Base-by-base conservation (phyloP, 2,329 filamentous ascomycete genomes). In the Paecilomyces niveus region DNA sequence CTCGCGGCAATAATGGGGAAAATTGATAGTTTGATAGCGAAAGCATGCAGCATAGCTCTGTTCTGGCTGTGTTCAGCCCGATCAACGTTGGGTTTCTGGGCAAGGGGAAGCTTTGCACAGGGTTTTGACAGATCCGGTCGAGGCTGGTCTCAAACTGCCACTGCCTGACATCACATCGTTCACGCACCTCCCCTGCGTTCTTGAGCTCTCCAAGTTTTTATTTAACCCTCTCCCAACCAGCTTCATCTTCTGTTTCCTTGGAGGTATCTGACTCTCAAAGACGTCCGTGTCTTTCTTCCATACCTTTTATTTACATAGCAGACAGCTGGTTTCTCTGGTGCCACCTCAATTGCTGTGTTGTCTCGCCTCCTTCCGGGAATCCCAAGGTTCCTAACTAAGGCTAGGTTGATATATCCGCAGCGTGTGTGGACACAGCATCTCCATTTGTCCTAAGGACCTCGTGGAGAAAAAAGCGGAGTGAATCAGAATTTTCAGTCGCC, bases 141-240 rank as follows among this genome's bases (percentile, higher is more conserved):
- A 45, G 39, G 15, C 22, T 13, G 53, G 24, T 22, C 31, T 3
- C 8, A 21, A 57, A 59, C 58, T 57, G 55, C 55, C 55, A 57
- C 55, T 33, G 56, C 59, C 53, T 54, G 31, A 56, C 55, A 56
- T 59, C 58, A 33, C 52, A 55, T 54, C 24, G 59, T 35, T 54
- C 59, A 58, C 59, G 59, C 59, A 60, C 58, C 51, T 22, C 29
- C 33, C 39, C 51, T 15, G 32, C 26, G 31, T 26, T 31, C 9
- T 9, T 15, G 21, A 24, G 21, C n/a, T 31, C 51, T 24, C 26
- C 26, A 39, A 7, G 39, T 18, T 45, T n/a, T 45, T 57, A 24
- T 29, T 24, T 57, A 26, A 18, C 24, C 32, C 50, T 54, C 33
- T 52, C 22, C 2, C 24, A 31, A 15, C 55, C 57, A 29, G 13